These are phyloP conservation scores for Oropetium thomaeum DNA, from an alignment of 176 grass and related monocot genomes.

Conservation along the genomic window DNA sequence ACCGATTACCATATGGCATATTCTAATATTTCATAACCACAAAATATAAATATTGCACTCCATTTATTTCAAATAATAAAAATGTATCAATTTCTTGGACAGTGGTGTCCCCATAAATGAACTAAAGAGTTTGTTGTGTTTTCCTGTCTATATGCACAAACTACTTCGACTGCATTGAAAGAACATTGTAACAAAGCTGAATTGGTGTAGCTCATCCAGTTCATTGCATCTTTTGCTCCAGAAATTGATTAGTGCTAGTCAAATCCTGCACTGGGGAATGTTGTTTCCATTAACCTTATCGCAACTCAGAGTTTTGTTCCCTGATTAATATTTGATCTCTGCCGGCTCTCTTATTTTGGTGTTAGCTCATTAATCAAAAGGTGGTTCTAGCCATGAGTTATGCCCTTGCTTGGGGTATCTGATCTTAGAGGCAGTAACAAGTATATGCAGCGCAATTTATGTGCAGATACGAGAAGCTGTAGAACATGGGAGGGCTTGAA, in stretches of 20 bases:
- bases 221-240: no score
- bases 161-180: no score
- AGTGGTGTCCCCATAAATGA: no score
- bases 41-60: not conserved
- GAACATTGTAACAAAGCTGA: no score
- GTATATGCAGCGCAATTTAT: not conserved
- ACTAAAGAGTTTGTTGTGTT: no score
- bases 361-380: not conserved
- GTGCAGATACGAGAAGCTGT: not conserved
- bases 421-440: not conserved
- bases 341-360: not conserved
- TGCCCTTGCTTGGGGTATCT: not conserved
- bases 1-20: not conserved
- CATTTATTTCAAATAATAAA: no score
- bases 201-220: no score
- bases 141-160: no score
- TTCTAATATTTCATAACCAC: slow-evolving; percentile 1
- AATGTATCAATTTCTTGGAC: no score
- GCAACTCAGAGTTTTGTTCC: no score
- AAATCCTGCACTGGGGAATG: not conserved
- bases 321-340: not conserved
- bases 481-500: not conserved
- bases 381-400: not conserved
- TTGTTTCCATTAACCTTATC: not conserved
- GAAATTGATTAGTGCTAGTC: no score